These are phyloP conservation scores for Mycena citricolor DNA, from an alignment of 1,284 basidiomycete genomes.

Conservation along the genomic window DNA sequence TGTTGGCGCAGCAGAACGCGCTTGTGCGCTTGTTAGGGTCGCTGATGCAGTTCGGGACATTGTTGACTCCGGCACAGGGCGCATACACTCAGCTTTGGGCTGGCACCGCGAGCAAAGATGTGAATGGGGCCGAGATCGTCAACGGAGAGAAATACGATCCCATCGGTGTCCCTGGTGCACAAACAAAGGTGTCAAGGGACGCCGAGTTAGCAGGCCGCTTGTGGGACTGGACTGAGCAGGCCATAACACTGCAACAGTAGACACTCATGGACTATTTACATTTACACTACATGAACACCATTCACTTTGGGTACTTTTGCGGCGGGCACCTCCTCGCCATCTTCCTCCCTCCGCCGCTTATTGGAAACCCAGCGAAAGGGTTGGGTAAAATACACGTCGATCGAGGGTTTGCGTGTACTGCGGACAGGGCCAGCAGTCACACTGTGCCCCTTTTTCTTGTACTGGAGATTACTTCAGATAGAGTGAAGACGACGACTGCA, in stretches of 20 bases:
- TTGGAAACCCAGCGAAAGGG: too few species aligned
- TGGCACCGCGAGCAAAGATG: conserved; percentile 8
- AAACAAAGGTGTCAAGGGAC: conserved; percentile 1
- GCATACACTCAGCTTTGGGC: conserved; percentile 16
- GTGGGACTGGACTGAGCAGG: conserved; percentile 22
- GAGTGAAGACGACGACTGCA: conserved; percentile 2
- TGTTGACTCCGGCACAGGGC: conserved; percentile 13
- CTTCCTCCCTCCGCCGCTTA: too few species aligned
- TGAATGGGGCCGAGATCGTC: background rate
- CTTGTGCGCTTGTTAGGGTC: background rate
- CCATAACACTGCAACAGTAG: too few species aligned
- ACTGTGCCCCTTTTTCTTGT: conserved; percentile 13
- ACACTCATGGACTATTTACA: too few species aligned
- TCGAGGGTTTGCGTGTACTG: conserved; percentile 35
- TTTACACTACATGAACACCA: too few species aligned
- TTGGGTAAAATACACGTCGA: conserved; percentile 41
- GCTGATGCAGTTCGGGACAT: background rate
- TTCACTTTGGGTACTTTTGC: too few species aligned
- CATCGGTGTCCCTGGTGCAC: conserved; percentile 6
- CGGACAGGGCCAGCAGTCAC: conserved; percentile 20
- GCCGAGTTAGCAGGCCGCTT: conserved; percentile 7
- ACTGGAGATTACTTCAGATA: background rate
- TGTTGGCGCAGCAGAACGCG: background rate
- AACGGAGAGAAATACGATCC: conserved; percentile 18
- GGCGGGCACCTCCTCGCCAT: too few species aligned